A percentile compares a stretch with the other conserved stretches of the same genome.
Evolutionary conservation across 192 early-diverging fungal genomes (phyloP).

Genomic region (Coemansia sp.): DNA sequence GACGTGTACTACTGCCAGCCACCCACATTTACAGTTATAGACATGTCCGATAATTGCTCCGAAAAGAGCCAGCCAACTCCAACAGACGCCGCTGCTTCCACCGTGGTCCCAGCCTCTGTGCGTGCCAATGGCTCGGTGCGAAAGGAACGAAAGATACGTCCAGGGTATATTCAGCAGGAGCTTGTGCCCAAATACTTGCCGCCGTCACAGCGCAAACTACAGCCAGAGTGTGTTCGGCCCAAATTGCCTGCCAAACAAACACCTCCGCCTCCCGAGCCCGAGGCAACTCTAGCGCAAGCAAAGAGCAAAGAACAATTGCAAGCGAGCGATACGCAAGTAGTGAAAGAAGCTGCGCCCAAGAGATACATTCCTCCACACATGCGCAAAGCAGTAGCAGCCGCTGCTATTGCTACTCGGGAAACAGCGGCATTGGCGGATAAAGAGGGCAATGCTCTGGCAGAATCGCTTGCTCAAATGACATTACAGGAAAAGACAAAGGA

Average conservation of each 20-base stretch:
- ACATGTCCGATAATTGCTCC: no score
- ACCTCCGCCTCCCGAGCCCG: background rate
- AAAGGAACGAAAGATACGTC: conserved; percentile 21
- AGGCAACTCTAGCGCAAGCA: background rate
- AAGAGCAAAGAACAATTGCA: background rate
- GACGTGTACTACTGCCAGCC: no score
- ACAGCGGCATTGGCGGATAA: background rate
- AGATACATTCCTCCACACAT: background rate
- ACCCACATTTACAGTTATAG: background rate
- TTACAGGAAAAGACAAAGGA: background rate
- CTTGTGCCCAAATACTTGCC: conserved; percentile 9
- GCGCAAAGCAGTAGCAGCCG: background rate
- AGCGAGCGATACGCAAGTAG: background rate
- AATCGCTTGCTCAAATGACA: background rate
- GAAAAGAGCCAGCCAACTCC: no score
- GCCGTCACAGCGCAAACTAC: conserved; percentile 8
- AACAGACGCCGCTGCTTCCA: background rate
- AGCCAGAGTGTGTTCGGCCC: background rate
- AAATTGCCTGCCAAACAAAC: background rate
- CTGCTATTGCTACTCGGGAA: background rate
- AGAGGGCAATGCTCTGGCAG: background rate
- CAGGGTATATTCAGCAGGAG: conserved; percentile 24
- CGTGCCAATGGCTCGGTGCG: conserved; percentile 27
- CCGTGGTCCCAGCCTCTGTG: conserved; percentile 9
- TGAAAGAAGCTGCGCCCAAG: background rate